Evolutionary conservation across 192 early-diverging fungal species (phyloP).

Genomic region (Mortierella alpina): DNA sequence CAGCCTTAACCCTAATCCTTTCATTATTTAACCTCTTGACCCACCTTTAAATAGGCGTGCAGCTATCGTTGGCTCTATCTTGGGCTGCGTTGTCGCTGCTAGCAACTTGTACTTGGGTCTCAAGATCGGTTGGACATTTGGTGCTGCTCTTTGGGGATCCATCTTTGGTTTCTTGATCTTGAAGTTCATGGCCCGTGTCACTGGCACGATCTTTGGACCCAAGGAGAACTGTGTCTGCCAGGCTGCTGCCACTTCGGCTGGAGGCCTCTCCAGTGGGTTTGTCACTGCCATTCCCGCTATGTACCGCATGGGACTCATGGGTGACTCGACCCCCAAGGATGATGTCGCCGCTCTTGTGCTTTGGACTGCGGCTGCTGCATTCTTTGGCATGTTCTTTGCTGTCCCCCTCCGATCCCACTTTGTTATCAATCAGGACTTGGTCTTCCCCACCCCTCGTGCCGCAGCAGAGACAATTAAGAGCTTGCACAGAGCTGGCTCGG

Average conservation of each 20-base stretch:
- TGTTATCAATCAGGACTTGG: conserved; percentile 73
- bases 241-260: conserved; percentile 76
- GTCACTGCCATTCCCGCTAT: conserved; percentile 77
- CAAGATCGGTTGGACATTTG: conserved; percentile 70
- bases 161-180: conserved; percentile 72
- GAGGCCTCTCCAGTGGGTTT: conserved; percentile 70
- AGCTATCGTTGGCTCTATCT: conserved; percentile 67
- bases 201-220: conserved; percentile 72
- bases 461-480: conserved; percentile 72
- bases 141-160: conserved; percentile 64
- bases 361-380: conserved; percentile 68
- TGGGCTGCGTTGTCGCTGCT: conserved; percentile 73
- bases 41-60: conserved; percentile 57
- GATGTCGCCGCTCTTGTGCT: conserved; percentile 64
- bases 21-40: not conserved
- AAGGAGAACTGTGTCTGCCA: conserved; percentile 77
- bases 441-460: conserved; percentile 75
- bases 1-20: not conserved
- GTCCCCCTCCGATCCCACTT: conserved; percentile 74
- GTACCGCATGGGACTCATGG: conserved; percentile 72
- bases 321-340: conserved; percentile 47
- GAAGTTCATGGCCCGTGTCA: conserved; percentile 62
- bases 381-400: conserved; percentile 81
- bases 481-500: conserved; percentile 59
- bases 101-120: conserved; percentile 79